phyloP scores from a whole-genome alignment of 768 basidiomycete species.

The Tylopilus sp. region DNA sequence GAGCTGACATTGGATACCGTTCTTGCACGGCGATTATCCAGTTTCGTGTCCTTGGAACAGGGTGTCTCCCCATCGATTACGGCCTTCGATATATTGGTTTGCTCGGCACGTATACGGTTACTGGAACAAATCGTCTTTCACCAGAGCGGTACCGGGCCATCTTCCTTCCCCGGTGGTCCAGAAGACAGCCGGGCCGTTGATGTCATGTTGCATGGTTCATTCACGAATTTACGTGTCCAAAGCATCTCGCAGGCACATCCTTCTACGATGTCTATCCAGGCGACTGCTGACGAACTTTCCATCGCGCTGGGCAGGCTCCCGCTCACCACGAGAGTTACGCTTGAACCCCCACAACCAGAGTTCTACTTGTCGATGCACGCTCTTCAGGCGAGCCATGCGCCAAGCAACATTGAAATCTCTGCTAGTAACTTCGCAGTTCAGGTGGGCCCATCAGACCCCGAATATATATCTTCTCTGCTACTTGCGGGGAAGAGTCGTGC shows the following conservation, averaged over 20 bases:
- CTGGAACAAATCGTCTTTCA: conserved; percentile 43
- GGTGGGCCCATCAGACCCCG: conserved; percentile 31
- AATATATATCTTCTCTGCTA: conserved; percentile 20
- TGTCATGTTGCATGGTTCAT: conserved; percentile 13
- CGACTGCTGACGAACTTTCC: conserved; percentile 17
- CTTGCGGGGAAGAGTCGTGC: conserved; percentile 10
- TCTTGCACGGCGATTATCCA: conserved; percentile 38
- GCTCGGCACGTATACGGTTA: conserved; percentile 38
- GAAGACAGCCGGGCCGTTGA: conserved; percentile 13
- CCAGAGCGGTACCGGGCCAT: background rate
- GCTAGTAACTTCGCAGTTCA: conserved; percentile 21
- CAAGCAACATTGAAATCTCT: conserved; percentile 16
- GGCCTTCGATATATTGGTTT: conserved; percentile 42
- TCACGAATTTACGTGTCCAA: conserved; percentile 19
- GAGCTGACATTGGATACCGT: conserved; percentile 41
- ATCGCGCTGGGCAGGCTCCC: conserved; percentile 10
- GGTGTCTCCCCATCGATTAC: conserved; percentile 15
- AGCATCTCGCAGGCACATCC: background rate
- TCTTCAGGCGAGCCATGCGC: conserved; percentile 16
- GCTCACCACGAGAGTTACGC: background rate
- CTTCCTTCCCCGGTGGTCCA: background rate
- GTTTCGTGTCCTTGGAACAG: conserved; percentile 25
- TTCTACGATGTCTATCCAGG: background rate
- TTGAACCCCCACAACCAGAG: conserved; percentile 13
- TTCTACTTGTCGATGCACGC: conserved; percentile 17